Conservation (phyloP, 1,284 basidiomycete species). For the Sporisorium reilianum region DNA sequence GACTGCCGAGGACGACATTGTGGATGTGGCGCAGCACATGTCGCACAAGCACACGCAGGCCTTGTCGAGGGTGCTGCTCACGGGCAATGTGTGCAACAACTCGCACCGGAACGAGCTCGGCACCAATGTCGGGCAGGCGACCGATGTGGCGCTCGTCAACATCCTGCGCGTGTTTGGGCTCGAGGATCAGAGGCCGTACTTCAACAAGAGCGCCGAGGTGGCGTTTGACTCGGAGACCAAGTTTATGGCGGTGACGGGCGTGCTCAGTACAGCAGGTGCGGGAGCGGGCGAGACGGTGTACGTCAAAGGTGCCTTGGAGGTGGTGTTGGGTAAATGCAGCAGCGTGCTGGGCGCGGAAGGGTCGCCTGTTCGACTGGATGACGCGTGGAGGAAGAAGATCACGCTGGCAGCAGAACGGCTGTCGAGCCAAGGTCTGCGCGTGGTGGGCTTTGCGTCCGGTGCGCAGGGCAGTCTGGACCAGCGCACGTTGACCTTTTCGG, state of each 20-base stretch:
- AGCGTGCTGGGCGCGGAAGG: constrained; percentile 88
- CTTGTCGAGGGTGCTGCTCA: constrained; percentile 80
- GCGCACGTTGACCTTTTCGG: constrained; percentile 83
- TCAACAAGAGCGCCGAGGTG: constrained; percentile 81
- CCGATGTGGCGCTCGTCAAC: constrained; percentile 91
- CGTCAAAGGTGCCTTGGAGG: constrained; percentile 92
- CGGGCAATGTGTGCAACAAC: constrained; percentile 74
- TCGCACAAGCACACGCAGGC: constrained; percentile 65
- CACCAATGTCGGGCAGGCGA: constrained; percentile 85
- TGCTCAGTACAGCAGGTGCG: constrained; percentile 45
- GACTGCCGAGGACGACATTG: constrained; percentile 80
- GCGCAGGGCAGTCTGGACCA: constrained; percentile 53
- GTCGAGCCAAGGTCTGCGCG: constrained; percentile 82
- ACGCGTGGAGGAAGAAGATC: constrained; percentile 77
- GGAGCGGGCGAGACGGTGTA: constrained; percentile 80
- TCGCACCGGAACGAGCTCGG: constrained; percentile 79
- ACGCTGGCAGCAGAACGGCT: constrained; percentile 78
- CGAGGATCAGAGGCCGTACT: constrained; percentile 78
- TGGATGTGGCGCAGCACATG: constrained; percentile 73
- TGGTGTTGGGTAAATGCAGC: constrained; percentile 84
- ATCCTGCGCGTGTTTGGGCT: constrained; percentile 80
- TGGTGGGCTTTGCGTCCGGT: constrained; percentile 91
- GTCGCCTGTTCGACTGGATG: constrained; percentile 82
- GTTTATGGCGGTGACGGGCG: constrained; percentile 88
- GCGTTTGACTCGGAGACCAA: constrained; percentile 94